Evolutionary conservation across 108 stramenopile genomes (phyloP), one percentile per base, ranked within the genome.

Genomic region (Cyclotella cryptica): DNA sequence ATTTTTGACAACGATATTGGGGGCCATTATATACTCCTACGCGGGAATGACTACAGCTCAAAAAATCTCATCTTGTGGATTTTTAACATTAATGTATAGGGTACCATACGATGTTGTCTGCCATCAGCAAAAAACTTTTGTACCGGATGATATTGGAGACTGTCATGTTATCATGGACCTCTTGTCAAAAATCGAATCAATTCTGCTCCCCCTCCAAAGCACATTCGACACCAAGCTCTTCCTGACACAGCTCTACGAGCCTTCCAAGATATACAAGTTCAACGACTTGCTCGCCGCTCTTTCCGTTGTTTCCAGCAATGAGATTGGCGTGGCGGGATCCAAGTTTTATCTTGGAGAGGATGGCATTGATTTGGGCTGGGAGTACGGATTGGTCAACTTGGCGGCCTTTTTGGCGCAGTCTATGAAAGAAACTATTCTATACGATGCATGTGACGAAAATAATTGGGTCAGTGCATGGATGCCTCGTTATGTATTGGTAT

Each of bases 361-460:
- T 28, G 51, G 59, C 18, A 19, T 45, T 5, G 73, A 76, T 41
- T 61, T 61, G 13, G 84, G 80, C 1, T 64, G 76, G 28, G 30
- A 54, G 29, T 74, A 78, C 46, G 85, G 85, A 40, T 46, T 88
- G 14, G 81, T 79, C 7, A 86, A 84, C 62, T 52, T 86, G 42
- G 86, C 86, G 14, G 83, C 79, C 41, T 86, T 86, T 49, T 57
- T 86, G 26, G 86, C 85, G 9, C 85, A 88, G 57, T 67, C 75
- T 29, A 84, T 88, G 87, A 79, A 88, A 43, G 85, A 86, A 40
- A 86, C 85, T 18, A 88, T 88, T 54, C 39, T 76, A 40, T 86
- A 88, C 53, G 77, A 88, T 59, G 87, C 83, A n/a, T 88, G 87
- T 40, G 83, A 84, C 41, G 87, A 88, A 60, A 86, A 83, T 29